Conservation (phyloP, 768 basidiomycete genomes). For the Ephemerocybe angulata region DNA sequence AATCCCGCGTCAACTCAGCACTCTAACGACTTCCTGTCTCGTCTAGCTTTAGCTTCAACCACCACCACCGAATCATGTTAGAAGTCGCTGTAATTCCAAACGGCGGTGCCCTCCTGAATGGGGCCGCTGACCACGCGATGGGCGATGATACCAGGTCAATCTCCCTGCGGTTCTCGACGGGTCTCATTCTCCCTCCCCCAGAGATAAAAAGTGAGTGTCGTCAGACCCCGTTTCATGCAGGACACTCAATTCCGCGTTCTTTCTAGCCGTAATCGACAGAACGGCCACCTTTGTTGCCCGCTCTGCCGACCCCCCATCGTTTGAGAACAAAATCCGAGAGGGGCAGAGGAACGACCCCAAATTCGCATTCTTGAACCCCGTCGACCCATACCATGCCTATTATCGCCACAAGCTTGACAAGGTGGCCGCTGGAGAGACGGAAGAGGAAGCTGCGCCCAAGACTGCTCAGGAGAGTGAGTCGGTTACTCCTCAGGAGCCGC, state of each 20-base stretch:
- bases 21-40: too few species aligned
- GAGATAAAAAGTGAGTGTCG: conserved; percentile 83
- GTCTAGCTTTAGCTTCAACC: conserved; percentile 10
- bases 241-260: neutral
- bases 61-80: conserved; percentile 40
- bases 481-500: conserved; percentile 38
- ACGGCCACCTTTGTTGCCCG: conserved; percentile 90
- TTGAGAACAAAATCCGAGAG: conserved; percentile 97
- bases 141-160: conserved; percentile 28
- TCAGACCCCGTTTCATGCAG: neutral
- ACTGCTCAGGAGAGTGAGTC: conserved; percentile 41
- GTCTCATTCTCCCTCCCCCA: conserved; percentile 92
- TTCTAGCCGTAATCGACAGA: conserved; percentile 86
- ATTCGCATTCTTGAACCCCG: conserved; percentile 96
- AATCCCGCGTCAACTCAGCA: too few species aligned
- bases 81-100: conserved; percentile 35
- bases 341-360: conserved; percentile 95
- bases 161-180: conserved; percentile 62
- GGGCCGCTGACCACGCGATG: conserved; percentile 40
- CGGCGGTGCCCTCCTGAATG: conserved; percentile 44
- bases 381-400: conserved; percentile 98
- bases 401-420: conserved; percentile 90
- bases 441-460: conserved; percentile 49
- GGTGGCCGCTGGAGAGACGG: conserved; percentile 68
- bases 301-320: conserved; percentile 88